These are phyloP conservation scores for Tolypocladium pustulatum DNA, from an alignment of 2,329 filamentous ascomycete species.

Conservation along the genomic window DNA sequence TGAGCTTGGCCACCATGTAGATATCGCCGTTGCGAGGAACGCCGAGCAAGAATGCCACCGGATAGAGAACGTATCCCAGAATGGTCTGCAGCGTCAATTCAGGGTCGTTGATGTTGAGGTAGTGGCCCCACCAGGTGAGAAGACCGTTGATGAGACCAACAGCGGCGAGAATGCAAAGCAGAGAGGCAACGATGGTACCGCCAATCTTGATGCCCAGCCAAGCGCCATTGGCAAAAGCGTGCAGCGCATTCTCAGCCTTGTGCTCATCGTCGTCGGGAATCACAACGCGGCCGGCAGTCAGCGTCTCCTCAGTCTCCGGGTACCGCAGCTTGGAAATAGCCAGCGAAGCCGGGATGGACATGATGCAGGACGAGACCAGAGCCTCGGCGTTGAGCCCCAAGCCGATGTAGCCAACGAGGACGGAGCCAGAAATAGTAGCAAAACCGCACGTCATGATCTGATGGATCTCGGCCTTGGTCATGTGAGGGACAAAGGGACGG, in stretches of 20 bases:
- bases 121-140: slow-evolving; percentile 74
- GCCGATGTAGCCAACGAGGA: slow-evolving; percentile 74
- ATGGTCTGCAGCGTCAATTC: slow-evolving; percentile 64
- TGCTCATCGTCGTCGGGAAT: slow-evolving; percentile 71
- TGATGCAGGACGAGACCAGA: slow-evolving; percentile 83
- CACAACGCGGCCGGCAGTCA: slow-evolving; percentile 72
- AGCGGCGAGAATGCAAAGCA: slow-evolving; percentile 76
- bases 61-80: slow-evolving; percentile 68
- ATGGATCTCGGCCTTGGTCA: slow-evolving; percentile 81
- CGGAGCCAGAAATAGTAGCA: slow-evolving; percentile 82
- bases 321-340: slow-evolving; percentile 84
- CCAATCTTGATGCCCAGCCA: slow-evolving; percentile 83
- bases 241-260: slow-evolving; percentile 67
- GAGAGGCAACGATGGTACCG: slow-evolving; percentile 67
- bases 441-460: slow-evolving; percentile 91
- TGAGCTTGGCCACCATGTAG: slow-evolving; percentile 64
- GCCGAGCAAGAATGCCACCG: slow-evolving; percentile 70
- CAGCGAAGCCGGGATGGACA: slow-evolving; percentile 87
- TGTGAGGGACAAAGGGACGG: slow-evolving; percentile 71
- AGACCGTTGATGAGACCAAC: slow-evolving; percentile 66
- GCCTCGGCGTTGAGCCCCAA: slow-evolving; percentile 79
- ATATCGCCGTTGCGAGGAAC: slow-evolving; percentile 55
- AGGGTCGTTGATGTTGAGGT: slow-evolving; percentile 61
- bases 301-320: slow-evolving; percentile 76
- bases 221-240: slow-evolving; percentile 75